phyloP scores from a whole-genome alignment of 2,329 filamentous ascomycete species.

The Epichloe hybrida region DNA sequence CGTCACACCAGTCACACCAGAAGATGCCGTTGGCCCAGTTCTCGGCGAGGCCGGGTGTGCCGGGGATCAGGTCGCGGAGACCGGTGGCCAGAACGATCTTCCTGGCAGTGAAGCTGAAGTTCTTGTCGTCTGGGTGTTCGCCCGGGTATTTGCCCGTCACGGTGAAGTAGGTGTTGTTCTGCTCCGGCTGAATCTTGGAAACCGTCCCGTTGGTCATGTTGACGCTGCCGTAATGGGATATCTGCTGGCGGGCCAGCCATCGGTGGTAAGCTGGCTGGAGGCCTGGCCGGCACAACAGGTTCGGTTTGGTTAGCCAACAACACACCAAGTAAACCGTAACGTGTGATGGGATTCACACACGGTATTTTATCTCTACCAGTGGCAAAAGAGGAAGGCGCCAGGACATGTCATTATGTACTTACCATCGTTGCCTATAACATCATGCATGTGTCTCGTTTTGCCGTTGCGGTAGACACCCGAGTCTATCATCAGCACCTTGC shows the following conservation, averaged over 20 bases:
- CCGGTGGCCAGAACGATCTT: slow-evolving; percentile 47
- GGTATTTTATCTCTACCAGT: too few species aligned
- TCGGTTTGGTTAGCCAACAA: too few species aligned
- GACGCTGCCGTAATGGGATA: slow-evolving; percentile 36
- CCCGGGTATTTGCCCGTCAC: slow-evolving; percentile 18
- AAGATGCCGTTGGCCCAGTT: slow-evolving; percentile 46
- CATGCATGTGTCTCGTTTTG: slow-evolving; percentile 45
- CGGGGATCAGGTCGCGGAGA: slow-evolving; percentile 38
- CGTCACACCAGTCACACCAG: slow-evolving; percentile 55
- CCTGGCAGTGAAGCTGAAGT: slow-evolving; percentile 28
- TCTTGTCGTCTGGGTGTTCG: slow-evolving; percentile 4
- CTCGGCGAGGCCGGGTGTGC: slow-evolving; percentile 38
- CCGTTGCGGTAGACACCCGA: slow-evolving; percentile 44
- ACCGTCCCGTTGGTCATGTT: slow-evolving; percentile 39
- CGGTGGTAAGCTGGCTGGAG: slow-evolving; percentile 41
- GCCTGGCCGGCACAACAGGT: slow-evolving; percentile 20
- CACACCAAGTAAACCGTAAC: too few species aligned
- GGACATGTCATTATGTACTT: slow-evolving; percentile 6
- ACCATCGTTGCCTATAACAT: slow-evolving; percentile 48
- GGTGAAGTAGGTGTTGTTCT: slow-evolving; percentile 31
- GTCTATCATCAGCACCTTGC: slow-evolving; percentile 42
- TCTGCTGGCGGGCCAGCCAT: slow-evolving; percentile 36
- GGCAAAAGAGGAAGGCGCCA: neutral
- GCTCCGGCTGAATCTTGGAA: slow-evolving; percentile 23
- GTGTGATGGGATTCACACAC: neutral